Conservation (phyloP, 169 alveolate genomes). For the Perkinsus olseni region DNA sequence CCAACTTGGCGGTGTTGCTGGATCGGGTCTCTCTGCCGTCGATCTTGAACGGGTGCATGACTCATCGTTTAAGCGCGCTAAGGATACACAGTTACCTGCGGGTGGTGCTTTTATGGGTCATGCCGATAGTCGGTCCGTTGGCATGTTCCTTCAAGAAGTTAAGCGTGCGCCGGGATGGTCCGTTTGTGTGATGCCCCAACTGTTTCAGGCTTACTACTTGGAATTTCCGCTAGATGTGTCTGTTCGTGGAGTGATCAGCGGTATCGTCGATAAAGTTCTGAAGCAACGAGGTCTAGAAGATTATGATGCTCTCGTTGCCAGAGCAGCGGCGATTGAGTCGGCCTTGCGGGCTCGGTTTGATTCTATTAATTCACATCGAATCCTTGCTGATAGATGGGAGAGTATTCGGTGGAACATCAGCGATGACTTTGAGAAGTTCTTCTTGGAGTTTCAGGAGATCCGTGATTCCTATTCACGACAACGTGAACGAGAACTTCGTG, state of each 20-base stretch:
- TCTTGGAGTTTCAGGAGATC: background rate
- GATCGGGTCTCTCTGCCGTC: background rate
- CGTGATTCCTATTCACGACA: background rate
- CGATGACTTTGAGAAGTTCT: background rate
- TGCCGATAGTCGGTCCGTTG: background rate
- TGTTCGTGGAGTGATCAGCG: background rate
- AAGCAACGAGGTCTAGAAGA: background rate
- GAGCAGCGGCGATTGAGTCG: background rate
- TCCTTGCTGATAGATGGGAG: background rate
- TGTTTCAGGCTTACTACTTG: background rate
- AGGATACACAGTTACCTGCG: background rate
- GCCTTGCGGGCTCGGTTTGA: background rate
- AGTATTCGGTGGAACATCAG: background rate
- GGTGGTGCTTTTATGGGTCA: background rate
- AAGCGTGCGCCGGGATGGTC: background rate
- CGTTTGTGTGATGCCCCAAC: background rate
- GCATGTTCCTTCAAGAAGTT: background rate
- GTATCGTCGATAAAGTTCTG: background rate
- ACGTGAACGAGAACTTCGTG: background rate
- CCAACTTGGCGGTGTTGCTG: background rate
- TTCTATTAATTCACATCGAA: background rate
- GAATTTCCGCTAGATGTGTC: background rate
- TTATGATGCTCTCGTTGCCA: background rate
- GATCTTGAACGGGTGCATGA: background rate
- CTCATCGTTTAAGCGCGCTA: background rate